A percentile compares a stretch with the other conserved stretches of the same genome.
Conservation (phyloP, 306 rosid genomes). For the Carpinus fangiana region DNA sequence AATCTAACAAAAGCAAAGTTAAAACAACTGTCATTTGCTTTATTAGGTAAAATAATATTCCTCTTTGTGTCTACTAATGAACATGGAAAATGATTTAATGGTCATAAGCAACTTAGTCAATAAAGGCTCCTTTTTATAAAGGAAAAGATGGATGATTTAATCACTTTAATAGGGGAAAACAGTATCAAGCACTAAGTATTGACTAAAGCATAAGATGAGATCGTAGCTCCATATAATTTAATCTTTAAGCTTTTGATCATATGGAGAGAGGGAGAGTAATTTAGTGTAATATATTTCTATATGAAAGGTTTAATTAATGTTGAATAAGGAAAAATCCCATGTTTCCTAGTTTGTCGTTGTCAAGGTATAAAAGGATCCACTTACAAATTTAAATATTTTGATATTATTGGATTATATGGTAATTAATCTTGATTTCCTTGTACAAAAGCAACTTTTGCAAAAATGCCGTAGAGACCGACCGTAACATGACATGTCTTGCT, state of each 20-base stretch:
- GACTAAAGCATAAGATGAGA: conserved; percentile 13
- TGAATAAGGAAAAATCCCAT: conserved; percentile 16
- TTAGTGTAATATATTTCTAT: neutral
- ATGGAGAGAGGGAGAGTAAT: conserved; percentile 8
- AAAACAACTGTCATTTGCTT: conserved; percentile 40
- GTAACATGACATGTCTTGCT: too few relatives aligned
- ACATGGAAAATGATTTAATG: conserved; percentile 38
- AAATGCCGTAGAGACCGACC: too few relatives aligned
- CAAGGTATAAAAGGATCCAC: too few relatives aligned
- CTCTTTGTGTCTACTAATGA: conserved; percentile 46
- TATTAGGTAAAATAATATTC: conserved; percentile 53
- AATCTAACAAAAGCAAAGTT: conserved; percentile 15
- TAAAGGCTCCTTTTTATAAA: conserved; percentile 19
- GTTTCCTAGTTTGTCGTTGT: neutral
- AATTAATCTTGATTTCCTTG: too few relatives aligned
- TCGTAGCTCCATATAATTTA: conserved; percentile 9
- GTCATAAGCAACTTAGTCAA: conserved; percentile 48
- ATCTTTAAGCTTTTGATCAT: conserved; percentile 26
- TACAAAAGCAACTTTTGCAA: too few relatives aligned
- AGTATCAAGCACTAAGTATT: conserved; percentile 35
- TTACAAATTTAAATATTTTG: too few relatives aligned
- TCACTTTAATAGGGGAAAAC: conserved; percentile 29
- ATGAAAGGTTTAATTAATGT: neutral
- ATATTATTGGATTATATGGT: too few relatives aligned
- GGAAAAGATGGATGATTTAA: conserved; percentile 29